These are phyloP conservation scores for Malassezia globosa DNA, from an alignment of 1,284 basidiomycete genomes.

Conservation along the genomic window DNA sequence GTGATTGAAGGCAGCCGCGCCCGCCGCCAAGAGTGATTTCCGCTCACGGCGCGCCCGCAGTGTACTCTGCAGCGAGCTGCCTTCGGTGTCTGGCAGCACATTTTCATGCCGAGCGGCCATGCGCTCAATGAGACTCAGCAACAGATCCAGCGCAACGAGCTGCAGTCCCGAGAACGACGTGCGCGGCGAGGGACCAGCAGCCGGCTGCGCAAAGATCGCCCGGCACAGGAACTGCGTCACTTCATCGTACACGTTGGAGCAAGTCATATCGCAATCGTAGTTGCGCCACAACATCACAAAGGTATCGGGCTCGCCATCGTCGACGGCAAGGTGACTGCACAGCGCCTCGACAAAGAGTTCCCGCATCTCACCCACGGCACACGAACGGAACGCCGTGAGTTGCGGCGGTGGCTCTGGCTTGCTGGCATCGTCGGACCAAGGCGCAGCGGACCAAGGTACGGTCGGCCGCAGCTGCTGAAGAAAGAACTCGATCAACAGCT, in stretches of 20 bases:
- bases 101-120: conserved; percentile 69
- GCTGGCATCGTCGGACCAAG: conserved; percentile 39
- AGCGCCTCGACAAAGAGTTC: conserved; percentile 83
- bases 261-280: conserved; percentile 93
- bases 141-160: conserved; percentile 74
- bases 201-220: conserved; percentile 26
- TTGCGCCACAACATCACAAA: conserved; percentile 93
- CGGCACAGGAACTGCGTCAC: conserved; percentile 71
- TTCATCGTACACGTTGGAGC: conserved; percentile 87
- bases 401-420: background rate
- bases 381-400: conserved; percentile 8
- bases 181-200: conserved; percentile 5
- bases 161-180: conserved; percentile 55
- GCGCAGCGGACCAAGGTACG: conserved; percentile 35
- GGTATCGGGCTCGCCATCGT: conserved; percentile 53
- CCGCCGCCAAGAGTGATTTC: conserved; percentile 74
- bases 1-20: conserved; percentile 78
- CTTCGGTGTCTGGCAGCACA: background rate
- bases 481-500: conserved; percentile 84
- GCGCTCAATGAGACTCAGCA: conserved; percentile 73
- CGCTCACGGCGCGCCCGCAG: conserved; percentile 62
- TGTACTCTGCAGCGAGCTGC: conserved; percentile 15
- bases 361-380: conserved; percentile 60
- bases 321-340: conserved; percentile 57
- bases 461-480: conserved; percentile 65